Percentiles rank a stretch among this genome's conserved stretches.
phyloP scores from a whole-genome alignment of 306 rosid species.

The Echinosophora koreensis region DNA sequence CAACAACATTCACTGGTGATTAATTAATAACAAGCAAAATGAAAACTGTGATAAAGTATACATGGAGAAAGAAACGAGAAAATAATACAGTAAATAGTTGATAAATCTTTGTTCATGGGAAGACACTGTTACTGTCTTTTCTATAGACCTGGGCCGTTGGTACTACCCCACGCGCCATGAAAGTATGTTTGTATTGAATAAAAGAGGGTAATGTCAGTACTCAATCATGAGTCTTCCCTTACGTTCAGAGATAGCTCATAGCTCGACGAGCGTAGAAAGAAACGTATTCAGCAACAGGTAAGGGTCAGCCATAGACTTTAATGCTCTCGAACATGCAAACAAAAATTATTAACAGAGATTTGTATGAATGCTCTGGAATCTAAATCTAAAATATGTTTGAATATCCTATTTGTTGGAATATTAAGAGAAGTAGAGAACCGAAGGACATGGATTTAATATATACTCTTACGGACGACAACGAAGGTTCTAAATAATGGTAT shows the following conservation, averaged over 20 bases:
- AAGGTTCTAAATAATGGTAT: no score
- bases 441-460: no score
- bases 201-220: slow-evolving; percentile 47
- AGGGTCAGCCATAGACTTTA: slow-evolving; percentile 33
- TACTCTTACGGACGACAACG: no score
- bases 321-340: slow-evolving; percentile 22
- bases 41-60: no score
- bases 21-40: no score
- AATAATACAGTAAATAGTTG: neutral
- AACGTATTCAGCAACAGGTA: no score
- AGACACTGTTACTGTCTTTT: neutral
- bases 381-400: no score
- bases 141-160: neutral
- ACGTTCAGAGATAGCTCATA: slow-evolving; percentile 22
- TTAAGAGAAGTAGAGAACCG: no score
- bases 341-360: neutral
- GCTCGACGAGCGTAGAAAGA: neutral
- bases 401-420: no score
- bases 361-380: no score
- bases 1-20: no score
- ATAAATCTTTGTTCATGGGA: neutral
- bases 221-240: slow-evolving; percentile 62
- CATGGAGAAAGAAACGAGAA: neutral
- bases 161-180: slow-evolving; percentile 30
- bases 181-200: neutral